Base-by-base conservation (phyloP, 768 basidiomycete species). In the Lactarius sp. region DNA sequence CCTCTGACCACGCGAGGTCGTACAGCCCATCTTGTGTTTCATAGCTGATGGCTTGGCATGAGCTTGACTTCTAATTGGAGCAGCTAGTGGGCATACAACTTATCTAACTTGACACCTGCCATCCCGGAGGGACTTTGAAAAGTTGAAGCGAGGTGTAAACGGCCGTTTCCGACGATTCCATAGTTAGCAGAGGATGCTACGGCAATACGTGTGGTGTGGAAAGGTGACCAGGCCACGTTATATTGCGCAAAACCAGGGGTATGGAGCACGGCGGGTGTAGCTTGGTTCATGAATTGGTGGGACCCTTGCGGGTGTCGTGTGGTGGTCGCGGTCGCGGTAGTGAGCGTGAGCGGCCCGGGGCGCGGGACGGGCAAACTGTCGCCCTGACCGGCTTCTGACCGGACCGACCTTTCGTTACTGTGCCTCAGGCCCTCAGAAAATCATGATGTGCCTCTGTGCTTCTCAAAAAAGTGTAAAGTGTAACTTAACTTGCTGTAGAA, bases 1-100 rank as follows among this genome's bases (percentile, higher is more conserved):
- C 75, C 76, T 98, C 96, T 41, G 92, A 94, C 95, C 95, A 98
- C 0, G 95, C 93, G 53, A 94, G 77, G 70, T 95, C 94, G 73
- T 88, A 95, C 8, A 95, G 75, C 0, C 88, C 91, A 70, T 96
- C 94, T 73, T 94, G 92, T 0, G 92, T 86, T 72, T 94, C 92
- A 69, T 87, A 96, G 65, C 92, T 94, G 87, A 60, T 83, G 85
- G 71, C 66, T 59, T 60, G 34, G 52, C 68, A 69, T 61, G 52
- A 71, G 75, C 65, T 44, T 22, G n/a, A 9, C n/a, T n/a, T 12
- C 16, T 27, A 14, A 37, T 7, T 39, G 8, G n/a, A 20, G 8
- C 56, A 6, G 20, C 20, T 1, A 31, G n/a, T 33, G 18, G 20
- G 80, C 88, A 76, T 75, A 89, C 89, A 82, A 77, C 77, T 88